phyloP scores from a whole-genome alignment of 495 filamentous ascomycete genomes.

The Penicillium taxi region DNA sequence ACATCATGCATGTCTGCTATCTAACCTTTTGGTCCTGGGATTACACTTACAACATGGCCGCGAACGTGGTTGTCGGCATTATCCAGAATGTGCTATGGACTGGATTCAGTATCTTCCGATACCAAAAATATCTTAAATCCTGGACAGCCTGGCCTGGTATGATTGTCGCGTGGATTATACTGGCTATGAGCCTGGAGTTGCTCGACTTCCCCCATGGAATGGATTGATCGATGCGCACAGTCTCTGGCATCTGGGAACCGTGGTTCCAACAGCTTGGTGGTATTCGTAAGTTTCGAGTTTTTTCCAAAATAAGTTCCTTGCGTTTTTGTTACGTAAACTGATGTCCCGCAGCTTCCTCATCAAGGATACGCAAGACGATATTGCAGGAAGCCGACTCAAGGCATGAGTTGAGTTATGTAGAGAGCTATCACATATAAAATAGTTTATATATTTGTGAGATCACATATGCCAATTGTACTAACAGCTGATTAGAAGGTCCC shows the following conservation, averaged over 20 bases:
- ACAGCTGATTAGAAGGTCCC: constrained; percentile 9
- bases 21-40: constrained; percentile 82
- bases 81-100: constrained; percentile 82
- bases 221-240: constrained; percentile 89
- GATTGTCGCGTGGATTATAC: constrained; percentile 84
- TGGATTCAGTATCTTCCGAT: constrained; percentile 68
- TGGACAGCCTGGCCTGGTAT: constrained; percentile 92
- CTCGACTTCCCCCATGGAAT: constrained; percentile 86
- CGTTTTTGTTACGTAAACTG: constrained; percentile 2
- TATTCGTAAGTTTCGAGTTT: constrained; percentile 67
- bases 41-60: constrained; percentile 95
- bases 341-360: constrained; percentile 57
- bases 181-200: constrained; percentile 92
- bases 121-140: constrained; percentile 52
- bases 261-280: constrained; percentile 82
- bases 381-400: constrained; percentile 46
- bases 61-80: constrained; percentile 77
- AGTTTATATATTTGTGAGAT: no score
- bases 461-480: no score
- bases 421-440: no score
- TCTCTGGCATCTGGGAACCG: constrained; percentile 91
- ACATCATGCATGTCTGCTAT: constrained; percentile 72
- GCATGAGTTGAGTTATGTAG: constrained; percentile 22
- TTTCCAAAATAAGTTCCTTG: no score
- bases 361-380: constrained; percentile 69